These are phyloP conservation scores for Emmonsiellopsis sp. DNA, from an alignment of 2,329 filamentous ascomycete genomes.

Conservation along the genomic window DNA sequence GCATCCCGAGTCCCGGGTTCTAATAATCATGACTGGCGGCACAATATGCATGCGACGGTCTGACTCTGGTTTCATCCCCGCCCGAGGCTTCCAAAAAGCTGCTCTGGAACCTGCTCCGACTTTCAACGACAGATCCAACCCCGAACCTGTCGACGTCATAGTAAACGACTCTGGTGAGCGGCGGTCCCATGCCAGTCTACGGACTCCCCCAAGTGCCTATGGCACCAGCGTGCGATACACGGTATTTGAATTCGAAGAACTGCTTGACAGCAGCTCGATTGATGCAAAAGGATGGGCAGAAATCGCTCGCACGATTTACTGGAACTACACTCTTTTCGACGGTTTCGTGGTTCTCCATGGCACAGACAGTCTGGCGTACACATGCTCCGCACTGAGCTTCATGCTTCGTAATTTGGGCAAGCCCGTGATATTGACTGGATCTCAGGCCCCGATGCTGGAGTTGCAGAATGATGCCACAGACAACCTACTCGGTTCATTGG, in stretches of 20 bases:
- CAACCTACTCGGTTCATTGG: slow-evolving; percentile 78
- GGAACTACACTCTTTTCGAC: slow-evolving; percentile 83
- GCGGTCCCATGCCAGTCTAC: slow-evolving; percentile 56
- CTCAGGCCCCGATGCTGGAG: slow-evolving; percentile 78
- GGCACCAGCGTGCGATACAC: slow-evolving; percentile 73
- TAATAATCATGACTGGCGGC: slow-evolving; percentile 79
- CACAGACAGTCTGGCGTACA: slow-evolving; percentile 83
- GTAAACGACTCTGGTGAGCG: slow-evolving; percentile 40
- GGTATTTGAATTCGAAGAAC: slow-evolving; percentile 71
- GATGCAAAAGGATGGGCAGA: slow-evolving; percentile 77
- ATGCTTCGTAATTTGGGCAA: slow-evolving; percentile 89
- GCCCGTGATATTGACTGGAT: slow-evolving; percentile 77
- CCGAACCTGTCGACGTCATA: slow-evolving; percentile 48
- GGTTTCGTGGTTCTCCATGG: slow-evolving; percentile 87
- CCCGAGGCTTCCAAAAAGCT: slow-evolving; percentile 68
- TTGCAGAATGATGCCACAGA: slow-evolving; percentile 86
- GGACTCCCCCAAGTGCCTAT: slow-evolving; percentile 73
- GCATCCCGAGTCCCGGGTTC: slow-evolving; percentile 61
- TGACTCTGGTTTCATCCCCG: slow-evolving; percentile 69
- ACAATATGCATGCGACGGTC: slow-evolving; percentile 86
- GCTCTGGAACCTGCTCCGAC: slow-evolving; percentile 74
- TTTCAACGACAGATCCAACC: slow-evolving; percentile 69
- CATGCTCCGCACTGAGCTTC: slow-evolving; percentile 81
- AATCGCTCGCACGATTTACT: slow-evolving; percentile 68
- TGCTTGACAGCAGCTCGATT: slow-evolving; percentile 86